Conservation (phyloP, 208 protist genomes). For the Trypanosomatidae sp. region DNA sequence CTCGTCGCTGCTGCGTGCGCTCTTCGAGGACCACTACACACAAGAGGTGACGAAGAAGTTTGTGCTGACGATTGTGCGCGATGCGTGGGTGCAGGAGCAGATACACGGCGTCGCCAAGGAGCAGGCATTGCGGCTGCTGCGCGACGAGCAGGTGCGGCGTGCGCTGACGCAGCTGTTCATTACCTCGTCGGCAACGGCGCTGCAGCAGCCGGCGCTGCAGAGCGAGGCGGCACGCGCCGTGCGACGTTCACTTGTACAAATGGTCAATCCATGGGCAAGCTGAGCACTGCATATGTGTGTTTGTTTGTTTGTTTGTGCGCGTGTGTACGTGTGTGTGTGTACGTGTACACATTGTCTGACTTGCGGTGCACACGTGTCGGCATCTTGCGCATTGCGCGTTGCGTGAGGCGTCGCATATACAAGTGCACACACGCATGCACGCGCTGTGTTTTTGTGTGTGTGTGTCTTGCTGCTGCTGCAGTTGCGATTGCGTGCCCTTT, state of each 20-base stretch:
- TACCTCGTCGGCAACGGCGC: slow-evolving; percentile 22
- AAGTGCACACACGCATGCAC: too few relatives aligned
- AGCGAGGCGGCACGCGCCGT: slow-evolving; percentile 42
- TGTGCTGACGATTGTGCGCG: slow-evolving; percentile 62
- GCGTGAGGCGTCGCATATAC: too few relatives aligned
- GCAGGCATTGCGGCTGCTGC: slow-evolving; percentile 44
- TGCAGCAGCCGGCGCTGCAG: slow-evolving; percentile 50
- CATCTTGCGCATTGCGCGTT: too few relatives aligned
- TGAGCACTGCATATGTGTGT: slow-evolving; percentile 1
- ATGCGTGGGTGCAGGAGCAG: slow-evolving; percentile 79
- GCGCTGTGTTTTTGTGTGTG: too few relatives aligned
- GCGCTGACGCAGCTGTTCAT: slow-evolving; percentile 47
- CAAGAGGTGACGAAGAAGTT: slow-evolving; percentile 88
- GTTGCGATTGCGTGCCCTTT: too few relatives aligned
- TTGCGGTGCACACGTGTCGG: too few relatives aligned
- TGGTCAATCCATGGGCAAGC: slow-evolving; percentile 40
- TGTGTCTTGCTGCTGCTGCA: too few relatives aligned
- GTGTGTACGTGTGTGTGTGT: not conserved
- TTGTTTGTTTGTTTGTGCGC: not conserved
- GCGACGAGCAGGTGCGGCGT: slow-evolving; percentile 27
- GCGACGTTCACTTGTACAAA: slow-evolving; percentile 16
- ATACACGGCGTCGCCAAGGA: slow-evolving; percentile 66
- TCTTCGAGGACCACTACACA: slow-evolving; percentile 88
- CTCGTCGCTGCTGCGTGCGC: slow-evolving; percentile 58
- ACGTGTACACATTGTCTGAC: not conserved